Evolutionary conservation across 2,329 filamentous ascomycete species (phyloP).

Genomic region (Penicillium olsonii): DNA sequence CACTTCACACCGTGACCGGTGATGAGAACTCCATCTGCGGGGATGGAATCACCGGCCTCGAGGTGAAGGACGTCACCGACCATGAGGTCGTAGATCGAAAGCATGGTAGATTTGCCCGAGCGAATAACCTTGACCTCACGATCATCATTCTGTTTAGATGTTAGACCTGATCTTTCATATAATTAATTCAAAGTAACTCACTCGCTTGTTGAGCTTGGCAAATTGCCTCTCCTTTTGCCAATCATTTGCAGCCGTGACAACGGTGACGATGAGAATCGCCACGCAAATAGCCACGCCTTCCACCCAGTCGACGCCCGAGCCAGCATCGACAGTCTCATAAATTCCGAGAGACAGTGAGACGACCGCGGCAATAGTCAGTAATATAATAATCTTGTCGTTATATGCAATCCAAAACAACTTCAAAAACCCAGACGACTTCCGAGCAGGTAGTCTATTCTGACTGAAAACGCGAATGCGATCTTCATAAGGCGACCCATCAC

Average conservation of each 20-base stretch:
- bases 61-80: slow-evolving; percentile 71
- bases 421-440: slow-evolving; percentile 63
- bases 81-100: slow-evolving; percentile 67
- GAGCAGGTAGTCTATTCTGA: slow-evolving; percentile 63
- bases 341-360: slow-evolving; percentile 70
- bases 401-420: slow-evolving; percentile 68
- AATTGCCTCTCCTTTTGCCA: slow-evolving; percentile 70
- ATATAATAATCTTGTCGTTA: slow-evolving; percentile 72
- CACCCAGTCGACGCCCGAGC: slow-evolving; percentile 61
- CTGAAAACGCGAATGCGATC: slow-evolving; percentile 64
- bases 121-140: slow-evolving; percentile 67
- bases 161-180: slow-evolving; percentile 13
- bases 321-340: slow-evolving; percentile 62
- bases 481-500: slow-evolving; percentile 41
- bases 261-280: slow-evolving; percentile 64
- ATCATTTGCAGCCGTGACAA: slow-evolving; percentile 65
- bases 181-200: slow-evolving; percentile 17
- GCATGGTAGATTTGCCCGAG: slow-evolving; percentile 63
- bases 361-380: slow-evolving; percentile 67
- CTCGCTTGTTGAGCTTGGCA: slow-evolving; percentile 59
- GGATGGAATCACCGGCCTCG: slow-evolving; percentile 69
- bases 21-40: slow-evolving; percentile 71
- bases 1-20: slow-evolving; percentile 67
- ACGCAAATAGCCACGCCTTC: slow-evolving; percentile 68
- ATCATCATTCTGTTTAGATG: slow-evolving; percentile 58